Conservation (phyloP, 2,329 filamentous ascomycete genomes). For the Calycina herbarum region DNA sequence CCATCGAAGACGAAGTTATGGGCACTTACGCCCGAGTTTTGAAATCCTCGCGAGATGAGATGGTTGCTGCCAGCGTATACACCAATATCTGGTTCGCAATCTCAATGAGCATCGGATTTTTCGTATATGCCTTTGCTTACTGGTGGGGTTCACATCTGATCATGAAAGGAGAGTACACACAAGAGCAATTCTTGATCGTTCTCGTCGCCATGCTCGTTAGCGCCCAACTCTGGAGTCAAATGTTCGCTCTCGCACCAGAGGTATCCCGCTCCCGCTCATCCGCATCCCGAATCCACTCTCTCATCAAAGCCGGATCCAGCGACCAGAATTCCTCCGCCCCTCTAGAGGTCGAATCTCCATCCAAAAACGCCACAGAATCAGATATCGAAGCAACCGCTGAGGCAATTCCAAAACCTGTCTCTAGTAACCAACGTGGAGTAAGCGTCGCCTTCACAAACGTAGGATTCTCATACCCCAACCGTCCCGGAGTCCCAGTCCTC, state of each 20-base stretch:
- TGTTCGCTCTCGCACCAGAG: constrained; percentile 74
- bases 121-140: constrained; percentile 73
- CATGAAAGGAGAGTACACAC: constrained; percentile 62
- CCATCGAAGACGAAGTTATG: constrained; percentile 54
- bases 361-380: not conserved
- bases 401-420: constrained; percentile 38
- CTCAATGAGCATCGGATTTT: constrained; percentile 59
- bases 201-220: constrained; percentile 71
- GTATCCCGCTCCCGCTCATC: constrained; percentile 65
- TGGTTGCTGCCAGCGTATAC: constrained; percentile 42
- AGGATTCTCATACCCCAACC: constrained; percentile 4
- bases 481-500: not conserved
- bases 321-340: not conserved
- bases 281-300: constrained; percentile 55
- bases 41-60: constrained; percentile 54
- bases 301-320: constrained; percentile 47
- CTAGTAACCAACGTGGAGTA: constrained; percentile 35
- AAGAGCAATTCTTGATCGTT: constrained; percentile 71
- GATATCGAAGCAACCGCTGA: constrained; percentile 38
- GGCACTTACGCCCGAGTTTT: constrained; percentile 55
- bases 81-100: constrained; percentile 55
- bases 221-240: constrained; percentile 70
- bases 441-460: constrained; percentile 6
- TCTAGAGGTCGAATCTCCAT: not conserved
- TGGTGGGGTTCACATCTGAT: constrained; percentile 78